Percentiles rank a stretch among this genome's conserved stretches.
Evolutionary conservation across 1,284 basidiomycete species (phyloP).

Genomic region (Entoloma clypeatum): DNA sequence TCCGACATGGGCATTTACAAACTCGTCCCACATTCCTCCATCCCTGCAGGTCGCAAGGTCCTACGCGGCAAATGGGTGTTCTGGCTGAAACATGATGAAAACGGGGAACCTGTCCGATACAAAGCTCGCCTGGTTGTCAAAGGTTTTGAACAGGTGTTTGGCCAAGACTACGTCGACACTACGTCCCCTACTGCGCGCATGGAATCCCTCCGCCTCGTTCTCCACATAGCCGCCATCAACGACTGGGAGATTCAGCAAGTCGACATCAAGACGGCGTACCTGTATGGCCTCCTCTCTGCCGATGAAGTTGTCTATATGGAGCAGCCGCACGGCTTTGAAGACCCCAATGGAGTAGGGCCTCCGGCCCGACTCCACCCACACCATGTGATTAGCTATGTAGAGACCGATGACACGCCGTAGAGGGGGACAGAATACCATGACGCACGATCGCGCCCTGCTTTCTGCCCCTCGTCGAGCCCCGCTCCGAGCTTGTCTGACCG

Average conservation of each 20-base stretch:
- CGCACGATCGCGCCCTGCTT: too few species aligned
- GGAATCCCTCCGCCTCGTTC: constrained; percentile 20
- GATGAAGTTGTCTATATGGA: constrained; percentile 38
- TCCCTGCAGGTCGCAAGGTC: constrained; percentile 23
- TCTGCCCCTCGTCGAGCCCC: too few species aligned
- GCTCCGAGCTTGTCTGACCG: too few species aligned
- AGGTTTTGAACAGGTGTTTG: constrained; percentile 38
- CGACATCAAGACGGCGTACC: constrained; percentile 45
- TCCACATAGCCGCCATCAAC: too few species aligned
- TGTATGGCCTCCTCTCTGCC: constrained; percentile 34
- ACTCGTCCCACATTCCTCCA: constrained; percentile 22
- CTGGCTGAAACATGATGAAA: constrained; percentile 27
- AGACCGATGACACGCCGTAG: too few species aligned
- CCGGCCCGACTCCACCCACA: too few species aligned
- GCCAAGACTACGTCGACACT: constrained; percentile 39
- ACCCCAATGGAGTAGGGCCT: too few species aligned
- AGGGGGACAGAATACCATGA: too few species aligned
- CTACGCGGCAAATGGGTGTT: constrained; percentile 28
- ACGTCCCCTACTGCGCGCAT: constrained; percentile 39
- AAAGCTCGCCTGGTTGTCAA: constrained; percentile 36
- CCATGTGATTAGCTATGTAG: too few species aligned
- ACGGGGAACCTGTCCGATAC: constrained; percentile 27
- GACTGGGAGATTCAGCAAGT: constrained; percentile 40
- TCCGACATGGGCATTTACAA: constrained; percentile 26
- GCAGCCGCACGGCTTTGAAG: constrained; percentile 33